These are phyloP conservation scores for Dendrothele bispora DNA, from an alignment of 768 basidiomycete species.

Conservation along the genomic window DNA sequence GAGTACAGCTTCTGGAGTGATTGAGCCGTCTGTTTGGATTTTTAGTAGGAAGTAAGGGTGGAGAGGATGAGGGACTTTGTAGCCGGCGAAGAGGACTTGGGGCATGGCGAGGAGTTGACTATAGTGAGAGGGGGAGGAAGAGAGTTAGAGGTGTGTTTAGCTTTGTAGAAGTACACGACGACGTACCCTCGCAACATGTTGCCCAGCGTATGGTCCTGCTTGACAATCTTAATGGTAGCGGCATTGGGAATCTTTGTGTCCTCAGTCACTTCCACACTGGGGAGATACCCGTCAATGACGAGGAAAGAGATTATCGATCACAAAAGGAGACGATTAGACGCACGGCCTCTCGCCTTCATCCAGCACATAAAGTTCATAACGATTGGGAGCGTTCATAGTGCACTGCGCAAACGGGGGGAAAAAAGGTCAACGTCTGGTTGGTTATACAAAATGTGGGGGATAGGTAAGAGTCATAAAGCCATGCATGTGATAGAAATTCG, in stretches of 20 bases:
- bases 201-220: conserved; percentile 96
- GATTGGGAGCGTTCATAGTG: conserved; percentile 90
- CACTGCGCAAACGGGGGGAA: conserved; percentile 2
- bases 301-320: conserved; percentile 7
- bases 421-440: not conserved
- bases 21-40: conserved; percentile 88
- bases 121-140: conserved; percentile 7
- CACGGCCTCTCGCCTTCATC: conserved; percentile 94
- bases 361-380: conserved; percentile 87
- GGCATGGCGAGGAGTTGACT: conserved; percentile 92
- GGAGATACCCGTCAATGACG: conserved; percentile 8
- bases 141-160: not conserved
- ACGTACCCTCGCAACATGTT: conserved; percentile 95
- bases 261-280: conserved; percentile 85
- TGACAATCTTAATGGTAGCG: conserved; percentile 89
- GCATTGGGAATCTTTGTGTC: conserved; percentile 99
- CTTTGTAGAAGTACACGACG: not conserved
- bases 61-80: conserved; percentile 96
- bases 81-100: conserved; percentile 91
- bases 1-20: conserved; percentile 80
- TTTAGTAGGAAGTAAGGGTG: conserved; percentile 94
- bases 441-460: not conserved
- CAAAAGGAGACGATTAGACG: conserved; percentile 34
- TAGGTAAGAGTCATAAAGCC: conserved; percentile 17
- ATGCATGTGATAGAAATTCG: conserved; percentile 15